Evolutionary conservation across 345 rosid species (phyloP).

Genomic region (Hirschfeldia incana): DNA sequence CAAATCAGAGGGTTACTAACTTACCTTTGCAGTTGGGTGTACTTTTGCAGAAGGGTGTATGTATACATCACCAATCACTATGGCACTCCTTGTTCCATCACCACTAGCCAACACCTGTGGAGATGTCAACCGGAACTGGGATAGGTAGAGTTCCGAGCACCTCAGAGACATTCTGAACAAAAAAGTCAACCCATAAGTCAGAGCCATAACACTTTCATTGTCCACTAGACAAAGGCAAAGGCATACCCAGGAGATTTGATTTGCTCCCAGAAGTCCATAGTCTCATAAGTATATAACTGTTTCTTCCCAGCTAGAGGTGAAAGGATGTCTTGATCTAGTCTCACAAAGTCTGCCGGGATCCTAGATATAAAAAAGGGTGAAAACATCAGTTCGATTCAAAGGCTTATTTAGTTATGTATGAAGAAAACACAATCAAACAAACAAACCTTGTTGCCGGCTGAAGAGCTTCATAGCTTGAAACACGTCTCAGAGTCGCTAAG

Average conservation of each 20-base stretch:
- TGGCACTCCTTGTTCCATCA: constrained; percentile 69
- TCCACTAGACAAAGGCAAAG: too few species aligned
- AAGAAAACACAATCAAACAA: background rate
- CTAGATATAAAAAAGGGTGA: constrained; percentile 40
- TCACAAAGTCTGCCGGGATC: constrained; percentile 68
- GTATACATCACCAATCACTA: constrained; percentile 77
- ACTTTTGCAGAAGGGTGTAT: constrained; percentile 97
- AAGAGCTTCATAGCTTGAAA: constrained; percentile 95
- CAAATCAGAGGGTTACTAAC: constrained; percentile 13
- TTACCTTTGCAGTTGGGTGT: constrained; percentile 94
- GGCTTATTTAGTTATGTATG: background rate
- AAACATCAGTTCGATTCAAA: constrained; percentile 6
- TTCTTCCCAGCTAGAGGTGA: constrained; percentile 97
- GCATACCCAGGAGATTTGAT: constrained; percentile 96
- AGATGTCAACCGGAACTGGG: constrained; percentile 69
- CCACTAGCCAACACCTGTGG: constrained; percentile 81
- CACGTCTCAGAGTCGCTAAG: constrained; percentile 73
- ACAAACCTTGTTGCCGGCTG: constrained; percentile 81
- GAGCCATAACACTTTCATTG: constrained; percentile 12
- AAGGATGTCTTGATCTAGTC: constrained; percentile 91
- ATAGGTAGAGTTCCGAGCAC: constrained; percentile 80
- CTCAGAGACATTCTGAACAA: constrained; percentile 78
- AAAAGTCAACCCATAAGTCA: constrained; percentile 23
- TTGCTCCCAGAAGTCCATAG: constrained; percentile 96
- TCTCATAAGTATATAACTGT: constrained; percentile 75